phyloP scores from a whole-genome alignment of 176 grass and related monocot genomes.

The Bonia amplexicaulis region DNA sequence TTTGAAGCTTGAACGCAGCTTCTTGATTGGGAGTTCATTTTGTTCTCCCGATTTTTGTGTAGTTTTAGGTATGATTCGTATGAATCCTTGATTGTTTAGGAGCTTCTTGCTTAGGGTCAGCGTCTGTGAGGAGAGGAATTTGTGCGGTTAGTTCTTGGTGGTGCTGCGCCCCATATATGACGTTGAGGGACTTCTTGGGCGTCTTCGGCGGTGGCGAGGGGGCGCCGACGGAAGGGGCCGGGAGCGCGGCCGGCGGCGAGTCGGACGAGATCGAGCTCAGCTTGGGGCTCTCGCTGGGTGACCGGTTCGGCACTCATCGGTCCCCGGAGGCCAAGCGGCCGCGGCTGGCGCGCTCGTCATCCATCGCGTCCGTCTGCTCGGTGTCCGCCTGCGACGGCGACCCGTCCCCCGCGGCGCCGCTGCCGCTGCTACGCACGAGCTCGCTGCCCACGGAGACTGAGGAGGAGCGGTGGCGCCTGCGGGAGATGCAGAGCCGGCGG shows the following conservation, averaged over 20 bases:
- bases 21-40: not conserved
- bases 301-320: slow-evolving; percentile 51
- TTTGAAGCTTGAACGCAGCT: not conserved
- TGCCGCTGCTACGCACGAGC: slow-evolving; percentile 57
- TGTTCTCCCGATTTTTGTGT: not conserved
- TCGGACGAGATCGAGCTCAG: slow-evolving; percentile 73
- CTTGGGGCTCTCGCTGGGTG: slow-evolving; percentile 68
- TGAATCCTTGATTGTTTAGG: not conserved
- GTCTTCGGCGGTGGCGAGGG: slow-evolving; percentile 33
- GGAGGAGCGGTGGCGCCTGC: slow-evolving; percentile 64
- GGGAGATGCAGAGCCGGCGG: slow-evolving; percentile 63
- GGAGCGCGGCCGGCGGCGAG: slow-evolving; percentile 12
- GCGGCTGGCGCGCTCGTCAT: slow-evolving; percentile 60
- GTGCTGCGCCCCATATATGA: not conserved
- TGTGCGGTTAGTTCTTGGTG: not conserved
- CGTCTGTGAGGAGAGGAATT: not conserved
- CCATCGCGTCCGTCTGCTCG: slow-evolving; percentile 70
- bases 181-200: slow-evolving; percentile 58
- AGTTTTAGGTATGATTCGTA: not conserved
- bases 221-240: not conserved
- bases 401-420: slow-evolving; percentile 29
- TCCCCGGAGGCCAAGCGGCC: slow-evolving; percentile 47
- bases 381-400: slow-evolving; percentile 29
- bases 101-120: not conserved
- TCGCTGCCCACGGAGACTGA: slow-evolving; percentile 77